A percentile compares a stretch with the other conserved stretches of the same genome.
Evolutionary conservation across 495 filamentous ascomycete genomes (phyloP).

Genomic region (Hypoxylon intermedium): DNA sequence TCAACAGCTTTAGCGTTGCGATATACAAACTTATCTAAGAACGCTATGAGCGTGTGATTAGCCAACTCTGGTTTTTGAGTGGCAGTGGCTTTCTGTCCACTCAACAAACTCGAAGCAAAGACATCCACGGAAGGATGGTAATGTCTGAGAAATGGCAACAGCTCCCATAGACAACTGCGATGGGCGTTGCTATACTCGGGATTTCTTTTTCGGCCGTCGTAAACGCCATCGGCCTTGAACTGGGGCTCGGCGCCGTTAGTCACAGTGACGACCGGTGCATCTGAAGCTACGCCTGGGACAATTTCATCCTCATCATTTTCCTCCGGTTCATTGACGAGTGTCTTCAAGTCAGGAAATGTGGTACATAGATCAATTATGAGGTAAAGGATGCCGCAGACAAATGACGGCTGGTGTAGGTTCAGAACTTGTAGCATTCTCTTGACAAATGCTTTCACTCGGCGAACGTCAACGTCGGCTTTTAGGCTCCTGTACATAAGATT

Average conservation of each 20-base stretch:
- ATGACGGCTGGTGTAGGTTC: constrained; percentile 85
- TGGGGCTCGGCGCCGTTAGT: constrained; percentile 12
- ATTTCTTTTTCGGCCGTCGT: constrained; percentile 89
- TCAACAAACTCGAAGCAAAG: constrained; percentile 73
- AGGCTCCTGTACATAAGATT: constrained; percentile 88
- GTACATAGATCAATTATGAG: constrained; percentile 80
- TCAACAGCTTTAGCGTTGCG: constrained; percentile 79
- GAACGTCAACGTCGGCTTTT: constrained; percentile 84
- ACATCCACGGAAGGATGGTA: constrained; percentile 97
- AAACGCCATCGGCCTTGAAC: constrained; percentile 47
- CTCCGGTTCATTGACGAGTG: constrained; percentile 76
- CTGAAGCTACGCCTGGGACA: constrained; percentile 24
- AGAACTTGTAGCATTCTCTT: constrained; percentile 91
- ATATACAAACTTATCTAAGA: constrained; percentile 97
- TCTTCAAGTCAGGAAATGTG: constrained; percentile 74
- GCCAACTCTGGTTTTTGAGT: constrained; percentile 87
- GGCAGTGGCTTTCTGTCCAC: constrained; percentile 70
- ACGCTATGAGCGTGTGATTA: constrained; percentile 87
- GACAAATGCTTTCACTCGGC: constrained; percentile 91
- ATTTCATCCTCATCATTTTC: constrained; percentile 59
- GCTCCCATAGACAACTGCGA: constrained; percentile 89
- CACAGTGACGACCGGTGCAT: constrained; percentile 16
- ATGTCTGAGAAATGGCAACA: constrained; percentile 79
- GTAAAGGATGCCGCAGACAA: constrained; percentile 88
- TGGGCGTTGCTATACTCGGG: constrained; percentile 91